Evolutionary conservation across 169 alveolate species (phyloP).

Genomic region (Plasmodium falciparum): DNA sequence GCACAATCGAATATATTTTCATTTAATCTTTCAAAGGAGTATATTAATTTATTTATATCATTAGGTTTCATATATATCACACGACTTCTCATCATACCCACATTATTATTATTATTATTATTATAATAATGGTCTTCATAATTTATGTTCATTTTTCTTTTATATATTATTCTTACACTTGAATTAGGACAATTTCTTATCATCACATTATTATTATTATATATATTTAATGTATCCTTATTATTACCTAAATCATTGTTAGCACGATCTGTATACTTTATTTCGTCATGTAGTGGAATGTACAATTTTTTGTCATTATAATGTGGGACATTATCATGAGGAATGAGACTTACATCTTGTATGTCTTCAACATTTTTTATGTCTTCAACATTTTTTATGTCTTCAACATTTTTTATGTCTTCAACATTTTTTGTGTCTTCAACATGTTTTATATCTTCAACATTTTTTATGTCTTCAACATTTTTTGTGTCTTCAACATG

Average conservation of each 20-base stretch:
- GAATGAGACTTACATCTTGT: too few species aligned
- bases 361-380: too few species aligned
- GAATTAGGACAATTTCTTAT: not conserved
- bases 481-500: too few species aligned
- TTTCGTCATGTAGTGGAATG: too few species aligned
- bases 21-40: conserved; percentile 23
- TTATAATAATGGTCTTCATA: not conserved
- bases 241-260: not conserved
- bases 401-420: too few species aligned
- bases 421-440: too few species aligned
- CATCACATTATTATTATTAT: not conserved
- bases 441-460: too few species aligned
- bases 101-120: too few species aligned
- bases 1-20: conserved; percentile 35
- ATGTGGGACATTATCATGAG: too few species aligned
- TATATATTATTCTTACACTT: conserved; percentile 4
- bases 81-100: not conserved
- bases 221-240: not conserved
- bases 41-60: conserved; percentile 32
- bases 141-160: conserved; percentile 4
- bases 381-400: too few species aligned
- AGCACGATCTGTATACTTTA: not conserved
- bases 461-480: too few species aligned
- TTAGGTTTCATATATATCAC: conserved; percentile 47
- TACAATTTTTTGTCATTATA: too few species aligned